These are phyloP conservation scores for Cudoniella acicularis DNA, from an alignment of 495 filamentous ascomycete genomes.

Conservation along the genomic window DNA sequence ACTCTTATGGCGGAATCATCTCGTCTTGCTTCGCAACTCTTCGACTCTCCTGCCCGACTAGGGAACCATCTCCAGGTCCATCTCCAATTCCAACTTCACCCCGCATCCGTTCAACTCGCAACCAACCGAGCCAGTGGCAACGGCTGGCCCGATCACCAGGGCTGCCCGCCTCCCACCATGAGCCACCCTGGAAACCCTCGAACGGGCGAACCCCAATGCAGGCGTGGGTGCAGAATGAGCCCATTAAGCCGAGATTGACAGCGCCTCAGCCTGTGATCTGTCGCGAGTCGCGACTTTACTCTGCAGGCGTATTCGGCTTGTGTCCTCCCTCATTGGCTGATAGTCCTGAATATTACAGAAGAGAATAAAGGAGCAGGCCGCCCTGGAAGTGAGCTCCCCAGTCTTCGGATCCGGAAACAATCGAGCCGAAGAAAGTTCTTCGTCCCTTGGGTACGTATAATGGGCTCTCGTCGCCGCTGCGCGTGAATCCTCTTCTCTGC, in stretches of 20 bases:
- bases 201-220: neutral
- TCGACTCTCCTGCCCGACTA: no score
- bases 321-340: neutral
- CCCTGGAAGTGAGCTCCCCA: neutral
- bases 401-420: neutral
- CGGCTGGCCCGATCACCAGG: no score
- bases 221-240: neutral
- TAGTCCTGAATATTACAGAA: no score
- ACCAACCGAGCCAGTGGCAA: no score
- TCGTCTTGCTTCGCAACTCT: no score
- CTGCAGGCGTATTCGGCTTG: neutral
- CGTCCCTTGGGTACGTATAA: no score
- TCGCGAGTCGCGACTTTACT: neutral
- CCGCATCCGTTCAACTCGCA: neutral
- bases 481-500: neutral
- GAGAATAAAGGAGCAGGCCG: no score
- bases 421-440: neutral
- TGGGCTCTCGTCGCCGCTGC: neutral
- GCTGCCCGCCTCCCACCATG: no score
- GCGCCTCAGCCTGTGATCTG: no score
- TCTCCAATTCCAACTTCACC: no score
- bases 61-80: no score
- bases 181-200: neutral
- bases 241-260: neutral
- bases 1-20: no score